phyloP scores from a whole-genome alignment of 208 protist genomes.

The Trypanosoma rangeli region DNA sequence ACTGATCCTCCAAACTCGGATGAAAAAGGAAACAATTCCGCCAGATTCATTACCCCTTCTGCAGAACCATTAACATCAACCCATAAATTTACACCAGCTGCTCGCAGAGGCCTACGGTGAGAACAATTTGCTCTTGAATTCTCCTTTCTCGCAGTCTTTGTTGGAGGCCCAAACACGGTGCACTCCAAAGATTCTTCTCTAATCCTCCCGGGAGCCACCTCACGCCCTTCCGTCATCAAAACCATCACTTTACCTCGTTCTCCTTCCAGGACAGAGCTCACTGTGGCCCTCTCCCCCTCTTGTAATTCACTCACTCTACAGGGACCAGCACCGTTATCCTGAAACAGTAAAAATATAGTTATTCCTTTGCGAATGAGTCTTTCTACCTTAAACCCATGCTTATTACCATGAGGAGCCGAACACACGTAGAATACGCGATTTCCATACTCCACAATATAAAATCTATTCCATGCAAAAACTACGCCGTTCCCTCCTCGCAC shows the following conservation, averaged over 20 bases:
- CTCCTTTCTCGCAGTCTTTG: conserved; percentile 17
- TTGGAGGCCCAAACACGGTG: not conserved
- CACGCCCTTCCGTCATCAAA: conserved; percentile 22
- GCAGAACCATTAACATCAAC: conserved; percentile 41
- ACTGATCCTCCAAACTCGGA: conserved; percentile 29
- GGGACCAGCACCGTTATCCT: conserved; percentile 20
- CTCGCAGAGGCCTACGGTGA: conserved; percentile 34
- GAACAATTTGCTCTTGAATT: conserved; percentile 8
- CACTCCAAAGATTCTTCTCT: conserved; percentile 3
- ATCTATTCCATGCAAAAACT: conserved; percentile 56
- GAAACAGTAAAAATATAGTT: conserved; percentile 75
- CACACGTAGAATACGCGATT: conserved; percentile 64
- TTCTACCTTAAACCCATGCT: conserved; percentile 70
- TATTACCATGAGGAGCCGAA: conserved; percentile 40
- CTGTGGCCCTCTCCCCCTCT: conserved; percentile 41
- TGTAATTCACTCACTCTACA: conserved; percentile 23
- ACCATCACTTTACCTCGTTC: conserved; percentile 32
- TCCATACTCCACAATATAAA: conserved; percentile 69
- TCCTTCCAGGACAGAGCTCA: conserved; percentile 49
- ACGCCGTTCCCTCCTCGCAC: conserved; percentile 39
- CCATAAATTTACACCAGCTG: conserved; percentile 72
- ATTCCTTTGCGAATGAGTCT: conserved; percentile 61
- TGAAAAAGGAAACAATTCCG: conserved; percentile 47
- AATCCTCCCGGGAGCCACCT: conserved; percentile 1
- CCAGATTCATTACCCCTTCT: conserved; percentile 35